Base-by-base conservation (phyloP, 495 filamentous ascomycete genomes). In the Podospora sp. region DNA sequence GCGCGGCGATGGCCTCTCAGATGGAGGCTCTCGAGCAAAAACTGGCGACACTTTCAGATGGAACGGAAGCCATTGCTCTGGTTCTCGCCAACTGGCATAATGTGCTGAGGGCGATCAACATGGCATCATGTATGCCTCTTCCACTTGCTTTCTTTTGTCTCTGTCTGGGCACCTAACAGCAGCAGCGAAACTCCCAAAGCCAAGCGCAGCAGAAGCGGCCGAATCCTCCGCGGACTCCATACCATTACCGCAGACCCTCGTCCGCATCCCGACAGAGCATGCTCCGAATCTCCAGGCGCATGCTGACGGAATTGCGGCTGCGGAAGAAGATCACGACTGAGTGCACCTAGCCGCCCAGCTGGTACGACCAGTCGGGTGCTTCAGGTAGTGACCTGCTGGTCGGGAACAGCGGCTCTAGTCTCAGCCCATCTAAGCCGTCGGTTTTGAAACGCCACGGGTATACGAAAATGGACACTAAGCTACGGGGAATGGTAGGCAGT, bases 41-140 rank as follows among this genome's bases (percentile, higher is more conserved):
- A 78, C 80, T 99, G 52, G 81, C 86, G 27, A 99, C 93, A 20
- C 82, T 99, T 65, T 91, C 92, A 26, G 91, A 96, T 77, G 95
- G 95, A 51, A 97, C 95, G 36, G 92, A 98, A 90, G 94, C 93
- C 71, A 93, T 99, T 74, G 95, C 95, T 57, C 87, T 89, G 56
- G 95, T 99, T 20, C 80, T 99, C 68, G 86, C 91, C 56, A 99
- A 99, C 77, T 99, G 95, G 95, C 91, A 97, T 72, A 96, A 93
- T 75, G 94, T 99, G 61, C 84, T 99, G 21, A 86, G 91, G 60
- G 93, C 93, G 46, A 97, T 99, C 72, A 91, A 90, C 74, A 96
- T 99, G 89, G 94, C 96, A 65, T 96, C 93, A 61, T 87, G 95
- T 99, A 88, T 76, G 91, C 78, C 67, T 65, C 59, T 20, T 65